Conservation (phyloP, 257 asterid species). For the Cinchona pubescens region DNA sequence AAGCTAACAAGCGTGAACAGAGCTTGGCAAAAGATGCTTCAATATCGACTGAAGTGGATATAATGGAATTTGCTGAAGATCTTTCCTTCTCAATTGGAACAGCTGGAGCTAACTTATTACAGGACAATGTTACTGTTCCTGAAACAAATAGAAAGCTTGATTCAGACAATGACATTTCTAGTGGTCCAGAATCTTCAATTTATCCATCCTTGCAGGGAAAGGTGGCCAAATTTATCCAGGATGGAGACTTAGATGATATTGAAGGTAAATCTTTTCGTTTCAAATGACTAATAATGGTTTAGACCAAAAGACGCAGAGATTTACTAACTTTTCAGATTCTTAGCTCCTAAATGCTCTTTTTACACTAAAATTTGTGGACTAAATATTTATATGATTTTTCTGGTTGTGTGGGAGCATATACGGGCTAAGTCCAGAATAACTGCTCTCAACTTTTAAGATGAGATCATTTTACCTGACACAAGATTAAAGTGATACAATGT, state of each 20-base stretch:
- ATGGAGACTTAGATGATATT: constrained; percentile 58
- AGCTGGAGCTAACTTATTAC: constrained; percentile 10
- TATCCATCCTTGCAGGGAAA: constrained; percentile 31
- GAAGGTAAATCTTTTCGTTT: constrained; percentile 43
- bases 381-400: not conserved
- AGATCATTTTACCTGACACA: not conserved
- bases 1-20: constrained; percentile 9
- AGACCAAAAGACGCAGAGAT: not conserved
- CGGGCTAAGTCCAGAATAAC: not conserved
- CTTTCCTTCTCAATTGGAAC: constrained; percentile 13
- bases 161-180: constrained; percentile 6
- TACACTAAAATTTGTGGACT: not conserved
- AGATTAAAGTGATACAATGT: no score
- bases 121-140: constrained; percentile 1
- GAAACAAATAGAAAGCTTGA: constrained; percentile 9
- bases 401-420: not conserved
- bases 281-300: not conserved
- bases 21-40: constrained; percentile 7
- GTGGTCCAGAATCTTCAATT: constrained; percentile 17
- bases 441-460: not conserved
- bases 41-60: constrained; percentile 3
- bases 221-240: constrained; percentile 51
- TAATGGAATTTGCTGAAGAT: not conserved
- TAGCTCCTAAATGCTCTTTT: not conserved
- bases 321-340: not conserved